Percentiles rank a stretch among this genome's conserved stretches.
Conservation (phyloP, 345 rosid genomes). For the Barbarea vulgaris region DNA sequence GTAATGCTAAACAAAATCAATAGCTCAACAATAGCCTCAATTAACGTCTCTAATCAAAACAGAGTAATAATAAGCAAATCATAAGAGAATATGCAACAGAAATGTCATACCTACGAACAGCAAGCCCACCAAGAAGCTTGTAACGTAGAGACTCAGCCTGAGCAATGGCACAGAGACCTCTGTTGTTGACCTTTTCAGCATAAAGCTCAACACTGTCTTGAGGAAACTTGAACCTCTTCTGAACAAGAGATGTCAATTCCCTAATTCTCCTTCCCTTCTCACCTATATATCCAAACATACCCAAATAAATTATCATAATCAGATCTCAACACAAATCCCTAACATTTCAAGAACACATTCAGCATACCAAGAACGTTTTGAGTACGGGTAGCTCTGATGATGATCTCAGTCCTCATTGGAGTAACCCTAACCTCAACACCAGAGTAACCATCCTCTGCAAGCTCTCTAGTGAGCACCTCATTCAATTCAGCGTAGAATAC, state of each 20-base stretch:
- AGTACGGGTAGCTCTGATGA: slow-evolving; percentile 85
- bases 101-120: slow-evolving; percentile 63
- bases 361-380: slow-evolving; percentile 78
- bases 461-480: slow-evolving; percentile 74
- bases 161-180: slow-evolving; percentile 91
- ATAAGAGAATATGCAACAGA: neutral
- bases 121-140: slow-evolving; percentile 91
- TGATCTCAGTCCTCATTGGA: slow-evolving; percentile 88
- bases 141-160: slow-evolving; percentile 90
- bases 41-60: neutral
- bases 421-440: slow-evolving; percentile 90
- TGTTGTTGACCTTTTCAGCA: slow-evolving; percentile 73
- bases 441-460: slow-evolving; percentile 89
- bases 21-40: neutral
- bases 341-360: neutral
- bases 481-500: slow-evolving; percentile 81
- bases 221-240: slow-evolving; percentile 71
- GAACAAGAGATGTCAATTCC: slow-evolving; percentile 77
- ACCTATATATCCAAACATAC: no score
- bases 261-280: slow-evolving; percentile 86
- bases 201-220: slow-evolving; percentile 78
- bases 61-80: neutral
- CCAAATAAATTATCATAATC: no score
- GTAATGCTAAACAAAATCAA: neutral
- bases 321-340: neutral